These are phyloP conservation scores for Cyberlindnera maclurae DNA, from an alignment of 805 yeast species.

Conservation along the genomic window DNA sequence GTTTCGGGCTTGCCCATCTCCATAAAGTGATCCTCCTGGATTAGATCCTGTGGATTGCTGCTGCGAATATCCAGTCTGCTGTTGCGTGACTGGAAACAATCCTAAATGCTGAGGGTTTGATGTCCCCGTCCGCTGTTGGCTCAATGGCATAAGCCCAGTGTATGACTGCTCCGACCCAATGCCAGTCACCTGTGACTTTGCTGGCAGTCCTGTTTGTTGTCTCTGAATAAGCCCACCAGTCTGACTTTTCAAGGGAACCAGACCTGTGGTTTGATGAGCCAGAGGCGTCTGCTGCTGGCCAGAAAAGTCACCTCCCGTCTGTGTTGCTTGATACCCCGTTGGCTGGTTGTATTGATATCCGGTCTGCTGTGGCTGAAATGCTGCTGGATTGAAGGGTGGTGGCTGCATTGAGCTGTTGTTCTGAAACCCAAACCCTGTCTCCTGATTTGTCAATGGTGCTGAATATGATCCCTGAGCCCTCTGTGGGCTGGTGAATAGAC, in stretches of 20 bases:
- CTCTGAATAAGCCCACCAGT: slow-evolving; percentile 30
- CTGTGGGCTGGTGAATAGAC: slow-evolving; percentile 13
- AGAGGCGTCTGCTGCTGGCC: slow-evolving; percentile 1
- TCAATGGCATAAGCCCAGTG: not conserved
- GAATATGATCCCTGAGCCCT: slow-evolving; percentile 8
- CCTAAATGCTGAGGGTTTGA: not conserved
- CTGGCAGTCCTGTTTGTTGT: slow-evolving; percentile 61
- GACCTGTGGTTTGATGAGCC: slow-evolving; percentile 11
- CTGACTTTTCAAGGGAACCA: slow-evolving; percentile 6
- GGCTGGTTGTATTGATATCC: slow-evolving; percentile 4
- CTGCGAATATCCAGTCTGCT: not conserved
- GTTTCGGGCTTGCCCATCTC: no score
- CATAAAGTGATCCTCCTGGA: no score
- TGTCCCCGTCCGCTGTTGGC: slow-evolving; percentile 10
- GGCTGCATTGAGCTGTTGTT: slow-evolving; percentile 9
- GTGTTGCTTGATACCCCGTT: slow-evolving; percentile 12
- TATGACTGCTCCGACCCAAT: not conserved
- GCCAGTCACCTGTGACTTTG: slow-evolving; percentile 22
- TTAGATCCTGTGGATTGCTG: not conserved
- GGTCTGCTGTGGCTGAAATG: slow-evolving; percentile 17
- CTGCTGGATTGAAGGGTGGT: not conserved
- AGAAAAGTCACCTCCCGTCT: slow-evolving; percentile 10
- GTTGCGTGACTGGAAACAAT: no score
- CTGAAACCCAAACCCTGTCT: slow-evolving; percentile 23
- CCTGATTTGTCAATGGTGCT: slow-evolving; percentile 10